Conservation (phyloP, 2,329 filamentous ascomycete genomes). For the Stagonosporopsis tanaceti region DNA sequence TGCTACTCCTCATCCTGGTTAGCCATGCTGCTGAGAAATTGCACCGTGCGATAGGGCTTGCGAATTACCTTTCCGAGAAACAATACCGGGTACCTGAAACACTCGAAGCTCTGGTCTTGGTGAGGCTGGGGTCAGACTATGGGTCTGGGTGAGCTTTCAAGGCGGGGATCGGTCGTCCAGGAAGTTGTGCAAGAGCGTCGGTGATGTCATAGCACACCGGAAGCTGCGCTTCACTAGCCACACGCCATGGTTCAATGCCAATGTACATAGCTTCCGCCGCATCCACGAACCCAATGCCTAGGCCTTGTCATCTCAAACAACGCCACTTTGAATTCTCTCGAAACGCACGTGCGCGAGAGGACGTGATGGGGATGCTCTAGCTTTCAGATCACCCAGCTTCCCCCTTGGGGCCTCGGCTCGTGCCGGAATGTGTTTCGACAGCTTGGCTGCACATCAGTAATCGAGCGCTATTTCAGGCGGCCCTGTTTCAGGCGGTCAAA, state of each 20-base stretch:
- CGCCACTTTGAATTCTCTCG: too few species aligned
- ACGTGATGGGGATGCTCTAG: neutral
- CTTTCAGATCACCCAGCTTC: neutral
- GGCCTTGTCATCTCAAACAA: neutral
- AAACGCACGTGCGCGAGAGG: neutral
- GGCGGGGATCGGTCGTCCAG: conserved; percentile 23
- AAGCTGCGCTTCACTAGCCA: conserved; percentile 27
- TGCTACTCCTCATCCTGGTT: conserved; percentile 32
- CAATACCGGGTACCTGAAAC: conserved; percentile 17
- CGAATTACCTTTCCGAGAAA: conserved; percentile 21
- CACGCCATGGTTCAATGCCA: conserved; percentile 1
- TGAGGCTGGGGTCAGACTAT: conserved; percentile 26
- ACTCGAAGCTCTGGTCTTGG: conserved; percentile 17
- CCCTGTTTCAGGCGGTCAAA: neutral
- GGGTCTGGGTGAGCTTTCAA: conserved; percentile 28
- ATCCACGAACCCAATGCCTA: neutral
- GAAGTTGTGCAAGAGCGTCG: conserved; percentile 22
- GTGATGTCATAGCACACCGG: conserved; percentile 33
- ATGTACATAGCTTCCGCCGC: neutral
- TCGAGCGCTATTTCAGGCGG: neutral
- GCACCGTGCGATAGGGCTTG: neutral
- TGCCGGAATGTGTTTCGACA: neutral
- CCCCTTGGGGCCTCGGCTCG: neutral
- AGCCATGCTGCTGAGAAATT: conserved; percentile 27
- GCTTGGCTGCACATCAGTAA: neutral